phyloP scores from a whole-genome alignment of 2,329 filamentous ascomycete species.

The Sporothrix pseudoabietina region DNA sequence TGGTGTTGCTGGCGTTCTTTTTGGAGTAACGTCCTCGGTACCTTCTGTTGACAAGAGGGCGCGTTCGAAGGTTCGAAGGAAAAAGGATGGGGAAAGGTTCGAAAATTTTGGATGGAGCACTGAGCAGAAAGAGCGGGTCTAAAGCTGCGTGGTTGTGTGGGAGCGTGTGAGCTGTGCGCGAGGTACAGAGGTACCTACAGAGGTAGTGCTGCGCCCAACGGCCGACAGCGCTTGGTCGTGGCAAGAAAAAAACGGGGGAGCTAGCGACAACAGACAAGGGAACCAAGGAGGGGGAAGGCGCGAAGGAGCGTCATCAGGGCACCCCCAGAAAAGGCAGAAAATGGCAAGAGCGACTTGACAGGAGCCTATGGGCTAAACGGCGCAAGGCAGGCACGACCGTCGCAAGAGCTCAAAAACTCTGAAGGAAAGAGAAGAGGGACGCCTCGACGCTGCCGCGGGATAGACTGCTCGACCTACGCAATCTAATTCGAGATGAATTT shows the following conservation, averaged over 20 bases:
- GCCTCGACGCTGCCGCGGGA: neutral
- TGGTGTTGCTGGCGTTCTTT: neutral
- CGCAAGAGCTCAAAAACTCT: neutral
- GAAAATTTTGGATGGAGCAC: conserved; percentile 22
- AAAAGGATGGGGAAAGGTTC: conserved; percentile 22
- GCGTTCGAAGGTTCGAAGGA: neutral
- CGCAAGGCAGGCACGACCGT: neutral
- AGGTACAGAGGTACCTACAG: neutral
- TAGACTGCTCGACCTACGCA: neutral
- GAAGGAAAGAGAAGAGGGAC: neutral
- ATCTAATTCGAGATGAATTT: conserved; percentile 7
- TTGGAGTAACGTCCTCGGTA: conserved; percentile 3
- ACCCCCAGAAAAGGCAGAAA: neutral
- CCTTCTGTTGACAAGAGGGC: neutral
- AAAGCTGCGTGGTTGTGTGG: neutral
- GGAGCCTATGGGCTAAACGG: neutral
- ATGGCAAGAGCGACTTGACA: neutral
- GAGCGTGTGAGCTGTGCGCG: neutral
- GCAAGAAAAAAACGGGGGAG: conserved; percentile 3
- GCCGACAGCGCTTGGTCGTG: conserved; percentile 23
- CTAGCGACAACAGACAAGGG: neutral
- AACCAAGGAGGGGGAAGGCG: conserved; percentile 17
- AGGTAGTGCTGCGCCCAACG: neutral
- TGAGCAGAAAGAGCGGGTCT: conserved; percentile 11
- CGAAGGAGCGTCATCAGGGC: conserved; percentile 19